These are phyloP conservation scores for Musa itinerans DNA, from an alignment of 176 grass and related monocot species.

Conservation along the genomic window DNA sequence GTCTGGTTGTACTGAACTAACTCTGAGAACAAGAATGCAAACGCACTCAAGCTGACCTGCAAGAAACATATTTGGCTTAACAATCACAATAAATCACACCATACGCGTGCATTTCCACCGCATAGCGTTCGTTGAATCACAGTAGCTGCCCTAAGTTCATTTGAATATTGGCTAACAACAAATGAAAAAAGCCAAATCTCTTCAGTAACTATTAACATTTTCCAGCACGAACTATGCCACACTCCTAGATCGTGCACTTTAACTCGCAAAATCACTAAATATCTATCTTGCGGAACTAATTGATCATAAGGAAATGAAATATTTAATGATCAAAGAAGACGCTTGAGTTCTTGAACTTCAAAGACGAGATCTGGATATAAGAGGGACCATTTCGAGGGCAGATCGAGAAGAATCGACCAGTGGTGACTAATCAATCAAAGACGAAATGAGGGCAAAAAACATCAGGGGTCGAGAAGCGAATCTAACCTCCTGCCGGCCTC, in stretches of 20 bases:
- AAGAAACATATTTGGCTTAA: conserved; percentile 15
- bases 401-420: not conserved
- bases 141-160: too few relatives aligned
- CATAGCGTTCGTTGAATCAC: not conserved
- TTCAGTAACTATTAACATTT: too few relatives aligned
- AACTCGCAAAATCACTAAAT: too few relatives aligned
- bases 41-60: conserved; percentile 95
- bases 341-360: too few relatives aligned
- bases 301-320: too few relatives aligned
- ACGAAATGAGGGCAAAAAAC: not conserved
- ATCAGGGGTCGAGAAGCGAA: not conserved
- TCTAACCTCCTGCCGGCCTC: conserved; percentile 61
- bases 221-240: too few relatives aligned
- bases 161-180: too few relatives aligned
- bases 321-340: too few relatives aligned
- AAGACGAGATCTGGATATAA: too few relatives aligned
- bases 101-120: not conserved
- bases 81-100: not conserved
- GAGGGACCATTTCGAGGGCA: not conserved
- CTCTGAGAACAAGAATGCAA: conserved; percentile 97
- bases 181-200: too few relatives aligned
- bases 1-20: conserved; percentile 97
- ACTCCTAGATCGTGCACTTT: too few relatives aligned
- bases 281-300: too few relatives aligned
- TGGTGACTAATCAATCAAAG: not conserved